Conservation (phyloP, 2,329 filamentous ascomycete species). For the Pochonia chlamydosporia region DNA sequence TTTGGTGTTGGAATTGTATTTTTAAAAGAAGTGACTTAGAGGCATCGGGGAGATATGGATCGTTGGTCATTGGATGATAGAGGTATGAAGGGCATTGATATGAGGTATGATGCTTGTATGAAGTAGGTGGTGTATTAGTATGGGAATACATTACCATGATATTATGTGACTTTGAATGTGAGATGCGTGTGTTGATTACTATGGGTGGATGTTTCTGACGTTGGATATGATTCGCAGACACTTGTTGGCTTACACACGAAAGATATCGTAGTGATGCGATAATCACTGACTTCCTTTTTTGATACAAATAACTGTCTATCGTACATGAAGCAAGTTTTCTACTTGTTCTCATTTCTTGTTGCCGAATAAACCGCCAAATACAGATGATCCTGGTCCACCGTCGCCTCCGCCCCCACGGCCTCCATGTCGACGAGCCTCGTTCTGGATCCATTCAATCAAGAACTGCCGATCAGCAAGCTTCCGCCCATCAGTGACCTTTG, state of each 20-base stretch:
- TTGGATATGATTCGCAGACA: too few relatives aligned
- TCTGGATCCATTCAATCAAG: constrained; percentile 48
- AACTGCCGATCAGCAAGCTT: constrained; percentile 43
- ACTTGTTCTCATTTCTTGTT: constrained; percentile 18
- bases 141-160: background rate
- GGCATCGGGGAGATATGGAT: background rate
- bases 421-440: constrained; percentile 42
- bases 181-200: too few relatives aligned
- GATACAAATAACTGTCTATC: too few relatives aligned
- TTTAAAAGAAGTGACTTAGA: background rate
- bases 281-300: too few relatives aligned
- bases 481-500: constrained; percentile 43
- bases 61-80: background rate
- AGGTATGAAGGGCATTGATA: background rate
- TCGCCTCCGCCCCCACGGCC: constrained; percentile 38
- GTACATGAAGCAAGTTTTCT: too few relatives aligned
- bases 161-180: too few relatives aligned
- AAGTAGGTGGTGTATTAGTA: background rate
- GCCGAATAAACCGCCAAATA: constrained; percentile 36
- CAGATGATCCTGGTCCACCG: constrained; percentile 21
- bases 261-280: too few relatives aligned
- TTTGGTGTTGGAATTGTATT: background rate
- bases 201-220: too few relatives aligned
- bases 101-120: background rate
- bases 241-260: too few relatives aligned